These are phyloP conservation scores for Paracoccidioides lutzii DNA, from an alignment of 2,329 filamentous ascomycete species.

Conservation along the genomic window DNA sequence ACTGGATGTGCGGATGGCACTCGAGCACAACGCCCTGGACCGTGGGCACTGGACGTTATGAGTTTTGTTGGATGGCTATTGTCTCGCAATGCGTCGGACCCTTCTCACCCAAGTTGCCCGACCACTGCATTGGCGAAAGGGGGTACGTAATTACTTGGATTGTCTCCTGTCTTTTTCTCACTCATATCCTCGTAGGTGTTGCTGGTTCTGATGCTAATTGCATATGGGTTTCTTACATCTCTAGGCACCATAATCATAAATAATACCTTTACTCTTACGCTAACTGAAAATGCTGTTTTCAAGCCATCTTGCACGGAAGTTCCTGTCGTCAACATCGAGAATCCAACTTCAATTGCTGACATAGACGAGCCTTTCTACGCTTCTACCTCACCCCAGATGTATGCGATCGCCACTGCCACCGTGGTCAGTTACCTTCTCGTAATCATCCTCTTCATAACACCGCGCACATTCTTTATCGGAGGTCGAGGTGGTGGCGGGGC, in stretches of 20 bases:
- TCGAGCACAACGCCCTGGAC: neutral
- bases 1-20: slow-evolving; percentile 7
- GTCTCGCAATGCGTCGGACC: neutral
- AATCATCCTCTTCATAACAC: slow-evolving; percentile 86
- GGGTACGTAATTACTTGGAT: neutral
- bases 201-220: neutral
- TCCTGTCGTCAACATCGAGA: neutral
- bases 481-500: slow-evolving; percentile 47
- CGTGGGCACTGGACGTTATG: slow-evolving; percentile 5
- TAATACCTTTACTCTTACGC: slow-evolving; percentile 29
- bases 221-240: slow-evolving; percentile 13
- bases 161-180: no score
- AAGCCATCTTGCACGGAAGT: slow-evolving; percentile 32
- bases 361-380: slow-evolving; percentile 80
- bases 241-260: slow-evolving; percentile 32
- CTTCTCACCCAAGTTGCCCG: neutral
- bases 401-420: slow-evolving; percentile 81
- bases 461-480: slow-evolving; percentile 82
- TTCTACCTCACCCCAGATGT: slow-evolving; percentile 83
- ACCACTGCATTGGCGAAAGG: slow-evolving; percentile 1
- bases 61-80: slow-evolving; percentile 4
- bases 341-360: slow-evolving; percentile 5
- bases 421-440: slow-evolving; percentile 85
- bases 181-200: no score
- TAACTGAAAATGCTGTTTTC: slow-evolving; percentile 38